A percentile compares a stretch with the other conserved stretches of the same genome.
Conservation (phyloP, 2,329 filamentous ascomycete species). For the Diaporthe caulivora region DNA sequence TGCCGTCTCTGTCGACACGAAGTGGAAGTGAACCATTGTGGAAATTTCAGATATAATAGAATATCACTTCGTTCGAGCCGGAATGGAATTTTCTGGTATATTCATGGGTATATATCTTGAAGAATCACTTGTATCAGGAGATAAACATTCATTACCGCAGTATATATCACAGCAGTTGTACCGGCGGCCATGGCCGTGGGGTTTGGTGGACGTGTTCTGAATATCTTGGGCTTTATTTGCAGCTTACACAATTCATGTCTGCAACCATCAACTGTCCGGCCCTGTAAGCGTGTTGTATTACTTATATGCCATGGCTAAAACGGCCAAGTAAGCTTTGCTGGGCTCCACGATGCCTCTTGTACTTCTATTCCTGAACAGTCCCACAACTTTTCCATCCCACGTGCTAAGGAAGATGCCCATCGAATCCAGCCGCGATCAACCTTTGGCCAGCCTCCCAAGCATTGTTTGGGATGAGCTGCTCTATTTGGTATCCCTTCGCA, state of each 20-base stretch:
- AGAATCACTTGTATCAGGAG: no score
- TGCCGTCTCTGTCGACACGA: slow-evolving; percentile 42
- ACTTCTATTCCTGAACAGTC: no score
- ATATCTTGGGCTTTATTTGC: not conserved
- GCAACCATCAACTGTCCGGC: not conserved
- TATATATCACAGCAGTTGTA: not conserved
- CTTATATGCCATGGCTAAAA: not conserved
- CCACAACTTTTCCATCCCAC: not conserved
- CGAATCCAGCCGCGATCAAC: slow-evolving; percentile 54
- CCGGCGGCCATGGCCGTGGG: not conserved
- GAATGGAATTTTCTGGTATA: not conserved
- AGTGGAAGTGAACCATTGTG: slow-evolving; percentile 44
- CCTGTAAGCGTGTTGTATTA: not conserved
- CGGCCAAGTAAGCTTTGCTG: not conserved
- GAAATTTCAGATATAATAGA: not conserved
- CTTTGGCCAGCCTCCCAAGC: slow-evolving; percentile 58
- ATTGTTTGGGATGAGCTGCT: slow-evolving; percentile 55
- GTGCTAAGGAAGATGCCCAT: slow-evolving; percentile 53
- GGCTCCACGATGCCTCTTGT: no score
- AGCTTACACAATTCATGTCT: not conserved
- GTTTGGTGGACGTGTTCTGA: not conserved
- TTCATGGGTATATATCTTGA: not conserved
- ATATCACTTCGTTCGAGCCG: not conserved
- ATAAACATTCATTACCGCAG: not conserved
- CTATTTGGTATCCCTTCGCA: slow-evolving; percentile 57